Evolutionary conservation across 2,329 filamentous ascomycete species (phyloP).

Genomic region (Penicillium sp.): DNA sequence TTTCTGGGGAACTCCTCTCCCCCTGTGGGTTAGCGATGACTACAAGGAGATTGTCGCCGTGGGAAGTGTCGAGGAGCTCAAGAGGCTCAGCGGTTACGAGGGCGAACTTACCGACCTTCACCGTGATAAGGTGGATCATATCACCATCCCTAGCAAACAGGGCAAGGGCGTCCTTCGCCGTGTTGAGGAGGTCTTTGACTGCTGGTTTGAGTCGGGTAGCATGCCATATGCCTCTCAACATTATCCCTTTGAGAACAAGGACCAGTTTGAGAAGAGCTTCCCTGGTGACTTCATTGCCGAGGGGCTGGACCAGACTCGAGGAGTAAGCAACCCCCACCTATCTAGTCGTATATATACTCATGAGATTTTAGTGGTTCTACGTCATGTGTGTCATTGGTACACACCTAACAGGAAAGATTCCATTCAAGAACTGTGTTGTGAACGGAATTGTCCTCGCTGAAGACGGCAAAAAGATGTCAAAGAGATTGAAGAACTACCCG

Average conservation of each 20-base stretch:
- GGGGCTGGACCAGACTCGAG: constrained; percentile 87
- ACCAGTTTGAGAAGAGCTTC: constrained; percentile 76
- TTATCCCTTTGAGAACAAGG: constrained; percentile 88
- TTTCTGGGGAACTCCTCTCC: constrained; percentile 94
- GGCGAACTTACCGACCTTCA: constrained; percentile 85
- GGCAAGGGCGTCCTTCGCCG: constrained; percentile 82
- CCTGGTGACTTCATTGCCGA: constrained; percentile 95
- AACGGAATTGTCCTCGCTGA: constrained; percentile 93
- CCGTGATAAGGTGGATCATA: constrained; percentile 87
- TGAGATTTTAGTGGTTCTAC: constrained; percentile 68
- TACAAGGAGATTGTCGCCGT: constrained; percentile 82
- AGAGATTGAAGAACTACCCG: constrained; percentile 93
- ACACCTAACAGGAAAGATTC: constrained; percentile 78
- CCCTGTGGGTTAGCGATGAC: constrained; percentile 89
- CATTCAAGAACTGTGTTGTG: constrained; percentile 95
- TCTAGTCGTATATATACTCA: not conserved
- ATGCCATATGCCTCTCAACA: constrained; percentile 93
- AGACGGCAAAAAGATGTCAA: constrained; percentile 98
- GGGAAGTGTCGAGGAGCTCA: constrained; percentile 81
- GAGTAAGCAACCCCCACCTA: constrained; percentile 33
- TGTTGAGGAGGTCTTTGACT: constrained; percentile 89
- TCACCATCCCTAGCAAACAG: constrained; percentile 87
- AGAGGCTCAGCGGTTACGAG: constrained; percentile 79
- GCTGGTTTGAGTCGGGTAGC: constrained; percentile 94
- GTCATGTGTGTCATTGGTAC: constrained; percentile 86